Evolutionary conservation across 768 basidiomycete genomes (phyloP).

Genomic region (Mycena crocata): DNA sequence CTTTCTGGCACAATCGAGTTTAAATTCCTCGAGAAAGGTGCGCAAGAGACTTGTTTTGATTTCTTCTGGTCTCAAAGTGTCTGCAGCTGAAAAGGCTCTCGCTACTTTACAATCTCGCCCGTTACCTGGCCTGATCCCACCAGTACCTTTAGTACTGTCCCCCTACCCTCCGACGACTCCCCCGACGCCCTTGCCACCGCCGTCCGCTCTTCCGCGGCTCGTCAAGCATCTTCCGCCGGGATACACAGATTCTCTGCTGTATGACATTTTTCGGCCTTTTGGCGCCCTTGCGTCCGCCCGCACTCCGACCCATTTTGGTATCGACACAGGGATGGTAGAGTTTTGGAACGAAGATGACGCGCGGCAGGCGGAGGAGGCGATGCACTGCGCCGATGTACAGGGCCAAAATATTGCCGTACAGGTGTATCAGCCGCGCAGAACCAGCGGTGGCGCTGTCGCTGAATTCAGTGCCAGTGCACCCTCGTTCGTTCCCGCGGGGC

Average conservation of each 20-base stretch:
- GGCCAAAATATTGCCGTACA: constrained; percentile 89
- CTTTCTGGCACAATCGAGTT: constrained; percentile 86
- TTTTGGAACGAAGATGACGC: constrained; percentile 93
- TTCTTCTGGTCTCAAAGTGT: constrained; percentile 20
- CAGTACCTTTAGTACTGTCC: constrained; percentile 76
- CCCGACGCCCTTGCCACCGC: constrained; percentile 79
- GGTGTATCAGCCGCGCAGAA: constrained; percentile 75
- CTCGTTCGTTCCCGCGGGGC: constrained; percentile 78
- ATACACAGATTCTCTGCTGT: constrained; percentile 79
- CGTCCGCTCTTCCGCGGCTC: constrained; percentile 81
- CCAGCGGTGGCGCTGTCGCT: constrained; percentile 57
- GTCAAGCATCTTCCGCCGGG: constrained; percentile 84
- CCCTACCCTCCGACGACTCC: constrained; percentile 87
- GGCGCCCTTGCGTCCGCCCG: constrained; percentile 86
- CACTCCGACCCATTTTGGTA: constrained; percentile 79
- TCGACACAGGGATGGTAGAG: constrained; percentile 83
- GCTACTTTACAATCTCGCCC: constrained; percentile 84
- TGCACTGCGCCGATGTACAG: constrained; percentile 87
- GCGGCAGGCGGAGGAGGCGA: constrained; percentile 77
- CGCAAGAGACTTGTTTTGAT: constrained; percentile 35
- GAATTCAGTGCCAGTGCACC: constrained; percentile 84
- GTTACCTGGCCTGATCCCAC: constrained; percentile 69
- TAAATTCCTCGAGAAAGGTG: constrained; percentile 84
- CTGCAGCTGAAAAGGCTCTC: constrained; percentile 87
- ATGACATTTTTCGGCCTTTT: constrained; percentile 86